These are phyloP conservation scores for Penicillium sp. DNA, from an alignment of 2,329 filamentous ascomycete genomes.

Conservation along the genomic window DNA sequence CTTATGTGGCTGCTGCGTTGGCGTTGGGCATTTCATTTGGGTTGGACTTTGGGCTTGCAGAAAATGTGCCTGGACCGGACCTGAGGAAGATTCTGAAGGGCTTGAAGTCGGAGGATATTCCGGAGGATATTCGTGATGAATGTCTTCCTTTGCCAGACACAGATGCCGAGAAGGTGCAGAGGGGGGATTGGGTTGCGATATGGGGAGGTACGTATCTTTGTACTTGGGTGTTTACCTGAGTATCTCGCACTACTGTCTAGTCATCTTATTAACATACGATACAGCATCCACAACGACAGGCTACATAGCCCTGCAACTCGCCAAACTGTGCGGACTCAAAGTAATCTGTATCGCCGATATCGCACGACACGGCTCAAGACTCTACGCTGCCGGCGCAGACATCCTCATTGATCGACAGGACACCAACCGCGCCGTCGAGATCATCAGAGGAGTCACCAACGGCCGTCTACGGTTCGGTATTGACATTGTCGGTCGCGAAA, in stretches of 20 bases:
- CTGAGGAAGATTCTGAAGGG: constrained; percentile 6
- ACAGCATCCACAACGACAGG: constrained; percentile 67
- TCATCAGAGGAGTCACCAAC: constrained; percentile 58
- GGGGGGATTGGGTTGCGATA: constrained; percentile 67
- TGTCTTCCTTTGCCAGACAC: constrained; percentile 52
- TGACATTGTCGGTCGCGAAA: constrained; percentile 64
- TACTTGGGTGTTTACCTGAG: not conserved
- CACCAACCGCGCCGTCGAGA: constrained; percentile 59
- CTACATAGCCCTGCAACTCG: constrained; percentile 63
- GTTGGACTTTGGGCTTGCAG: constrained; percentile 51
- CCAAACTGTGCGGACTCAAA: constrained; percentile 60
- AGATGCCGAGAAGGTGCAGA: constrained; percentile 50
- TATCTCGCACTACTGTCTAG: not conserved
- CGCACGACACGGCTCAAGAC: constrained; percentile 60
- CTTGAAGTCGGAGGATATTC: constrained; percentile 47
- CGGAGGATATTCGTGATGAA: constrained; percentile 60
- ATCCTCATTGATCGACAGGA: constrained; percentile 67
- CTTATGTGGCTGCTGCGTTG: constrained; percentile 65
- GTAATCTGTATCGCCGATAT: constrained; percentile 65
- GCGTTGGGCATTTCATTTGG: constrained; percentile 68
- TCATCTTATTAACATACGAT: not conserved
- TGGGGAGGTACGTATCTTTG: constrained; percentile 59
- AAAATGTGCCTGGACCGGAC: constrained; percentile 10
- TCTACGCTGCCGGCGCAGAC: constrained; percentile 55
- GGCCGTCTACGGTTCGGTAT: constrained; percentile 62